Evolutionary conservation across 768 basidiomycete species (phyloP), one percentile per base, ranked within the genome.

Genomic region (Termitomyces sp.): DNA sequence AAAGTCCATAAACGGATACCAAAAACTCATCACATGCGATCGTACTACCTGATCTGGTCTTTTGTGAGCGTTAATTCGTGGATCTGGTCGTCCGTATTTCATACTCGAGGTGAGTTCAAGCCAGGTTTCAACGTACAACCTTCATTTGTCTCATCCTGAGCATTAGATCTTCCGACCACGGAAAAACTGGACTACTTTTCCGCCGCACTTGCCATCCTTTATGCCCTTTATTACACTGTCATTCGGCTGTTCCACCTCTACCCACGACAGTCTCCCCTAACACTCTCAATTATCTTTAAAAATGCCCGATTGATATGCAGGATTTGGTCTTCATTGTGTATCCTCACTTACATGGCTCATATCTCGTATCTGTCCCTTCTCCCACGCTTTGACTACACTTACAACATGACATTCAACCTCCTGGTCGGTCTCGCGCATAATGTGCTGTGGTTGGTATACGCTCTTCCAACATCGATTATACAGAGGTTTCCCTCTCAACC

Each of bases 101-200:
- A 99, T 66, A 90, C 88, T 0, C 78, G 97, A 81, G 93, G 94
- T 90, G 60, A 62, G 84, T 66, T 51, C 37, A 19, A 17, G 38
- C 24, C 22, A n/a, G 56, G 22, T 47, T 45, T 47, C 11, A 53
- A 26, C 12, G 50, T n/a, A 45, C 53, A 40, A 47, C 50, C 30
- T 21, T 21, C 53, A 15, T 43, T 44, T n/a, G n/a, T n/a, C n/a
- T 54, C 41, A 49, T 50, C 5, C 51, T 32, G 45, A 37, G n/a
- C 41, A 46, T 43, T 43, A 92, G 96, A 98, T 71, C 74, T 82
- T 5, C 83, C 88, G 2, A 66, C 73, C 24, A 98, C 95, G 2
- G 97, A 99, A 70, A 89, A 87, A 60, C 55, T 95, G 65, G 97
- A 98, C 65, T 99, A 99, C 69, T 97, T 98, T 68, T 92, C 92